These are phyloP conservation scores for Exserohilum turcica DNA, from an alignment of 2,329 filamentous ascomycete species.

Conservation along the genomic window DNA sequence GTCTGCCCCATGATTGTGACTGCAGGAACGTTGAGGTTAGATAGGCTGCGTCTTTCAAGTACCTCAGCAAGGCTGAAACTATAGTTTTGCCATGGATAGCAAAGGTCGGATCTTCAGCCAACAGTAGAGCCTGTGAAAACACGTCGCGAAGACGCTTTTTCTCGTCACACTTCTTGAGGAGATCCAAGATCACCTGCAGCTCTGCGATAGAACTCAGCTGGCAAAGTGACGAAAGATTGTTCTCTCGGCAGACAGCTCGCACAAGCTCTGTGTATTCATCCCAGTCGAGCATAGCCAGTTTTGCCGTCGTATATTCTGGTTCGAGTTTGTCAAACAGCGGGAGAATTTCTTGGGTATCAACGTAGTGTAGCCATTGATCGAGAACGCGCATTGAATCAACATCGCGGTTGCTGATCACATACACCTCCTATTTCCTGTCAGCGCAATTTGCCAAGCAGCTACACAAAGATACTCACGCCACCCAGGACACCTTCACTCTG, in stretches of 20 bases:
- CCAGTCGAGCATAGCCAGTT: conserved; percentile 34
- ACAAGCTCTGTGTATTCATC: conserved; percentile 20
- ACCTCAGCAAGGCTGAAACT: conserved; percentile 17
- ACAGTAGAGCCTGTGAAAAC: conserved; percentile 16
- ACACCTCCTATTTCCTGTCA: conserved; percentile 45
- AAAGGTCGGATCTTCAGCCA: conserved; percentile 9
- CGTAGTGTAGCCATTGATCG: conserved; percentile 50
- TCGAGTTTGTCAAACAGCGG: conserved; percentile 46
- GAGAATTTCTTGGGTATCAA: conserved; percentile 48
- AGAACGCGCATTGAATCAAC: conserved; percentile 44
- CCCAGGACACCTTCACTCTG: conserved; percentile 44
- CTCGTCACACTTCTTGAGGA: conserved; percentile 27
- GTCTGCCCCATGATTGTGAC: conserved; percentile 22
- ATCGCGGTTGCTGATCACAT: conserved; percentile 53
- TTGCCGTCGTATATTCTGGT: conserved; percentile 41
- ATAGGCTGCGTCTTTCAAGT: conserved; percentile 20
- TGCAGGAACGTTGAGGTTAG: conserved; percentile 22
- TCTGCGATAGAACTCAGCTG: conserved; percentile 16
- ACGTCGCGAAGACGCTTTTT: conserved; percentile 21
- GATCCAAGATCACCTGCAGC: conserved; percentile 23
- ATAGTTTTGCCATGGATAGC: conserved; percentile 7
- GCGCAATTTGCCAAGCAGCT: not conserved
- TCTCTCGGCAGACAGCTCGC: conserved; percentile 24
- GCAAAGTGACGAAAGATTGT: conserved; percentile 22
- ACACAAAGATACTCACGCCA: conserved; percentile 39